Evolutionary conservation across 441 rosid genomes (phyloP), one percentile per base, ranked within the genome.

Genomic region (Eugenia klotzschiana): DNA sequence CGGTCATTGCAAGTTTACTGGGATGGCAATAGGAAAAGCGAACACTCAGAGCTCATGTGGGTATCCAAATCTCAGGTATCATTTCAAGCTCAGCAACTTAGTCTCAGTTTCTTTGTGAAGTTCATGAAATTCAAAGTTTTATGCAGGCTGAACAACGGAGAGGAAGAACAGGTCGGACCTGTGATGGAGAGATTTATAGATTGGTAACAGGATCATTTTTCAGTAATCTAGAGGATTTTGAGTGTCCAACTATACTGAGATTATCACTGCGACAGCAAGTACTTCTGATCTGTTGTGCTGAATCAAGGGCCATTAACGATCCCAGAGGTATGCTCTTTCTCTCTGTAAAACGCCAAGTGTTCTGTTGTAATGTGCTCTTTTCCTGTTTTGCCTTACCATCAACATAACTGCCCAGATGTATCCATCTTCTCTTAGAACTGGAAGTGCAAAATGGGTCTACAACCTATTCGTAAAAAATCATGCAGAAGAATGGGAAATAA

Each of bases 131-230:
- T 52, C 41, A 81, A 83, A 60, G 85, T 81, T 72, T 88, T 74
- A 72, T 90, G 85, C 89, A 96, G 98, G 98, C 98, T 86, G 91
- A 96, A 84, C 99, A 96, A 85, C 96, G 99, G 57, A 88, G 88
- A 88, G 99, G 98, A 86, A 93, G 99, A 91, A 96, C 99, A 74
- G 99, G 99, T 74, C 92, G 98, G 87, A 96, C 98, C 73, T 96
- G 99, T 88, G 95, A 96, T 88, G 99, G 99, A 83, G 94, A 94
- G 89, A 91, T 94, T 77, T 96, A 94, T 90, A 93, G 97, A 85
- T 90, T 96, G 92, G 97, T 96, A 82, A 92, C 98, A 22, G 87
- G 93, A 83, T 91, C 98, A 82, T 94, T 94, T 89, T 96, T 91
- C 89, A 88, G 80, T 86, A 82, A 91, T 87, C 91, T 96, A 82